Conservation (phyloP, 345 rosid species). For the Pistacia integerrima region DNA sequence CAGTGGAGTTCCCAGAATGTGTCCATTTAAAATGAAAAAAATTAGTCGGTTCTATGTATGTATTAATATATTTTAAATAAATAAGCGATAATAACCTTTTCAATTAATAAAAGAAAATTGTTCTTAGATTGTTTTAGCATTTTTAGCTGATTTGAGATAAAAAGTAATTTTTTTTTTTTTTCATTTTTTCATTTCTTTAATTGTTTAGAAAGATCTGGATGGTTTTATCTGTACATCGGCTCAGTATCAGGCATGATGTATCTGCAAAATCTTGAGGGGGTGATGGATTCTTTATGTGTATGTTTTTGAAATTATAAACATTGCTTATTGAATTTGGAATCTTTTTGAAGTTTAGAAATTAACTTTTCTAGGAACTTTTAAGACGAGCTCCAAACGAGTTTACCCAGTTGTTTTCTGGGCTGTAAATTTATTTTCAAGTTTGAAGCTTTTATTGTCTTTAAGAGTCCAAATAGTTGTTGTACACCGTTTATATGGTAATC, state of each 20-base stretch:
- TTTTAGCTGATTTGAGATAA: constrained; percentile 6
- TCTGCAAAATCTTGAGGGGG: neutral
- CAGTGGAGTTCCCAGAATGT: neutral
- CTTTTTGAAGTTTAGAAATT: neutral
- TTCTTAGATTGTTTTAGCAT: neutral
- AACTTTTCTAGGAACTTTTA: neutral
- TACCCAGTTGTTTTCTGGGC: neutral
- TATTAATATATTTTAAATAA: neutral
- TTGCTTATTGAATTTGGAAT: neutral
- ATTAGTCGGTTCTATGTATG: neutral
- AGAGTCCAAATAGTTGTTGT: neutral
- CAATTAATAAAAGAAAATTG: too few relatives aligned
- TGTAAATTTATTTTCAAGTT: neutral
- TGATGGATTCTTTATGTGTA: neutral
- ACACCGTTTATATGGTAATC: neutral
- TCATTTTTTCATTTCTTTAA: neutral
- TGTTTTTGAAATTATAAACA: neutral
- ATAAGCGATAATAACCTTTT: neutral
- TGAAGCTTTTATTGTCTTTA: neutral
- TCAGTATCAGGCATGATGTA: neutral
- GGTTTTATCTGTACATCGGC: neutral
- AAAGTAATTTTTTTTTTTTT: neutral
- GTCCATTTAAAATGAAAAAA: neutral
- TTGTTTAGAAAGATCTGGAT: constrained; percentile 13
- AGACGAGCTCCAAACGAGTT: neutral